phyloP scores from a whole-genome alignment of 768 basidiomycete genomes.

The Leccinellum rugosiceps region DNA sequence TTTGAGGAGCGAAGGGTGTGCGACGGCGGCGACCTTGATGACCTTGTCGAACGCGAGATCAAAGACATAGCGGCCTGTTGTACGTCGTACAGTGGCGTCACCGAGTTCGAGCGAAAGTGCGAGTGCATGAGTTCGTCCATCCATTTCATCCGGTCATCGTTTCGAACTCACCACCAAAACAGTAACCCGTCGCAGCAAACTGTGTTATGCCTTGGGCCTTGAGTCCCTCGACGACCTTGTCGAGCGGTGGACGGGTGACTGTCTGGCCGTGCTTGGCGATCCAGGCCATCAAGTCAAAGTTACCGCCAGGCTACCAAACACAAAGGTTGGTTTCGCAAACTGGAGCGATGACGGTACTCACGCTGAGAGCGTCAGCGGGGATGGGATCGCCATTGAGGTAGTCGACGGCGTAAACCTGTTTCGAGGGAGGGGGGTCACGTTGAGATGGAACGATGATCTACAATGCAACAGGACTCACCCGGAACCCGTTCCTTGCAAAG shows the following conservation, averaged over 20 bases:
- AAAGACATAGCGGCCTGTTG: conserved; percentile 35
- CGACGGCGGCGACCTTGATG: conserved; percentile 45
- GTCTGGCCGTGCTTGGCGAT: conserved; percentile 38
- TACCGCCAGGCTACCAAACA: neutral
- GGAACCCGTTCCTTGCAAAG: conserved; percentile 2
- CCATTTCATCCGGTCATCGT: neutral
- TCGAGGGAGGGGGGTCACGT: neutral
- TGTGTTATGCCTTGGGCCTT: conserved; percentile 55
- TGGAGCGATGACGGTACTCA: neutral
- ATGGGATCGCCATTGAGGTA: conserved; percentile 21
- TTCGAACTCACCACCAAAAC: conserved; percentile 53
- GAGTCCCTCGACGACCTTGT: conserved; percentile 54
- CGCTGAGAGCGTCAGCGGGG: neutral
- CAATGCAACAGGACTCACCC: neutral
- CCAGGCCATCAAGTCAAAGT: conserved; percentile 42
- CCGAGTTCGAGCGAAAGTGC: neutral
- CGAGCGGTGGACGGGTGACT: conserved; percentile 41
- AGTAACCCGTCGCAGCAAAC: conserved; percentile 66
- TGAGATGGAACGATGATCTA: neutral
- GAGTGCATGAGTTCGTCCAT: neutral
- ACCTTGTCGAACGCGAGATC: conserved; percentile 57
- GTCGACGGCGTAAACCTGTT: conserved; percentile 20
- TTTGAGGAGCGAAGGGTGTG: conserved; percentile 63
- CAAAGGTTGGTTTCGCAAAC: neutral
- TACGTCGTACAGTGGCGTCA: neutral